Conservation (phyloP, 2,329 filamentous ascomycete genomes). For the Fusarium tricinctum region DNA sequence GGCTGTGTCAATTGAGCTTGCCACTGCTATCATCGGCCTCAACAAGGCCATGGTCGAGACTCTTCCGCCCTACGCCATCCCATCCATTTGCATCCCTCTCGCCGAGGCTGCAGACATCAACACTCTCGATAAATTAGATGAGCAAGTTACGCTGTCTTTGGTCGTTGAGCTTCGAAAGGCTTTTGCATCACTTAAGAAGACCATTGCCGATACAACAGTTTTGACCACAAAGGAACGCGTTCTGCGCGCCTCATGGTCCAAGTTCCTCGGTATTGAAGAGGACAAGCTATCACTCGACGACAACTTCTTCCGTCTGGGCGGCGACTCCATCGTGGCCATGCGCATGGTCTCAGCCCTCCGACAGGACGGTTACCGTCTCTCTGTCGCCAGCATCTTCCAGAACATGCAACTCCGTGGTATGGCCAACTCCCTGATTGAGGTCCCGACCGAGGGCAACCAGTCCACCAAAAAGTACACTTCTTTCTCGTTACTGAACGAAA, state of each 20-base stretch:
- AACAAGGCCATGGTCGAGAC: slow-evolving; percentile 48
- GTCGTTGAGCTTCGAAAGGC: slow-evolving; percentile 38
- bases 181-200: slow-evolving; percentile 26
- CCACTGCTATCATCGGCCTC: slow-evolving; percentile 39
- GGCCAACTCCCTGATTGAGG: slow-evolving; percentile 38
- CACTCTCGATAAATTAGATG: background rate
- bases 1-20: slow-evolving; percentile 39
- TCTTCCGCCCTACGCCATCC: slow-evolving; percentile 48
- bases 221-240: slow-evolving; percentile 41
- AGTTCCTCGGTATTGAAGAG: slow-evolving; percentile 41
- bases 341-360: slow-evolving; percentile 47
- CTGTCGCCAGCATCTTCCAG: slow-evolving; percentile 49
- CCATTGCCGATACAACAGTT: slow-evolving; percentile 33
- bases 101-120: slow-evolving; percentile 4
- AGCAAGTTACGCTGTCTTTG: slow-evolving; percentile 30
- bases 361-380: slow-evolving; percentile 43
- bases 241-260: slow-evolving; percentile 42
- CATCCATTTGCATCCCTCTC: slow-evolving; percentile 43
- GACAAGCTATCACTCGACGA: slow-evolving; percentile 47
- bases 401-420: slow-evolving; percentile 49
- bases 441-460: slow-evolving; percentile 6
- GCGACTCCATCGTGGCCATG: slow-evolving; percentile 49
- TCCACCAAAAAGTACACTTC: slow-evolving; percentile 29
- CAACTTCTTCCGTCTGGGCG: slow-evolving; percentile 50
- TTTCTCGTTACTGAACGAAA: slow-evolving; percentile 41